phyloP scores from a whole-genome alignment of 257 asterid species.

The Oldenlandia corymbosa region DNA sequence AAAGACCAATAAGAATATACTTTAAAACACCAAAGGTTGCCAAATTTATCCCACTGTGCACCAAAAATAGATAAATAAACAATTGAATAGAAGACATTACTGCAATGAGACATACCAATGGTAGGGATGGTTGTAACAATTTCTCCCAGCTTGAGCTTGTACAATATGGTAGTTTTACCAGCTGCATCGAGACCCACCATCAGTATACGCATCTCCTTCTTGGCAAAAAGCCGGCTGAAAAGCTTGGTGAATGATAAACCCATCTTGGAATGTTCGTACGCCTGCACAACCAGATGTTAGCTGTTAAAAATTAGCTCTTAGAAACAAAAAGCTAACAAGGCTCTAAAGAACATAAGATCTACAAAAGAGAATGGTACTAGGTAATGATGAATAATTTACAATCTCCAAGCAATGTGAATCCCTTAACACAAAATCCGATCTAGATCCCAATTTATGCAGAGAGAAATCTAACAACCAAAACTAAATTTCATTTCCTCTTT shows the following conservation, averaged over 20 bases:
- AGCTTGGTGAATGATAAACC: conserved; percentile 80
- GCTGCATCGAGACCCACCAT: conserved; percentile 91
- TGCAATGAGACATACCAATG: conserved; percentile 44
- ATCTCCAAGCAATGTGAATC: no score
- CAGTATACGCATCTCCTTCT: conserved; percentile 76
- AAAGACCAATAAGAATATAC: neutral
- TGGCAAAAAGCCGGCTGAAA: conserved; percentile 70
- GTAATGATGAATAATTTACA: no score
- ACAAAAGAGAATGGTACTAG: no score
- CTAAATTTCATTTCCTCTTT: neutral
- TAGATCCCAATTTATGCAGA: no score
- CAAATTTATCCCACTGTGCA: neutral
- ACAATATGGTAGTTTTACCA: conserved; percentile 79
- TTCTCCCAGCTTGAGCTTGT: conserved; percentile 81
- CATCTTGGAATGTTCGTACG: conserved; percentile 35
- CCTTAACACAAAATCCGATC: no score
- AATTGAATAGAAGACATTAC: neutral
- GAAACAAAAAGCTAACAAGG: neutral
- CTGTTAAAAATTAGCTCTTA: neutral
- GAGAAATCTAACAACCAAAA: no score
- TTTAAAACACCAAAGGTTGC: neutral
- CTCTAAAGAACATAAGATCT: no score
- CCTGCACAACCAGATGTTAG: conserved; percentile 20
- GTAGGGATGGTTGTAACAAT: conserved; percentile 76
- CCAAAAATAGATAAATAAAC: neutral